phyloP scores from a whole-genome alignment of 2,329 filamentous ascomycete genomes.

The Graphiopsis chlorocephala region DNA sequence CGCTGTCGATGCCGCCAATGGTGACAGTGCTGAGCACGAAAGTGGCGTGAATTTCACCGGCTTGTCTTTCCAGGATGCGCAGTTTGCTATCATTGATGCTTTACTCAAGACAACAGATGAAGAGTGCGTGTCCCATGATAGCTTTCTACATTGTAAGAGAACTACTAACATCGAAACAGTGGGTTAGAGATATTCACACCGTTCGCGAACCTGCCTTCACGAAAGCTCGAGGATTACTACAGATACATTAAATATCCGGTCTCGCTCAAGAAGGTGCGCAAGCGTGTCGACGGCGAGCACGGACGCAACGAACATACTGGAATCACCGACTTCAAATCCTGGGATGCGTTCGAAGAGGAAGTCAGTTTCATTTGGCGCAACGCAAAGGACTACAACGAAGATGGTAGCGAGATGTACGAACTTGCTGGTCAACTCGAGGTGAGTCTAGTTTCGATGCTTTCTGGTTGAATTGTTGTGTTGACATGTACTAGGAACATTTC shows the following conservation, averaged over 20 bases:
- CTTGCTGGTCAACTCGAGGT: slow-evolving; percentile 79
- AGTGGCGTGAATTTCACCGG: slow-evolving; percentile 58
- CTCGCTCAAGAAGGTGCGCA: slow-evolving; percentile 74
- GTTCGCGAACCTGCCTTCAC: slow-evolving; percentile 74
- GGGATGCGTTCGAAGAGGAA: slow-evolving; percentile 78
- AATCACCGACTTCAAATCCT: slow-evolving; percentile 71
- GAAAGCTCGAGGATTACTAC: slow-evolving; percentile 80
- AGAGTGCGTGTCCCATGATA: slow-evolving; percentile 47
- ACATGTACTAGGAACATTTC: slow-evolving; percentile 61
- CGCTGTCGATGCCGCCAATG: slow-evolving; percentile 23
- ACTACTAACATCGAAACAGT: slow-evolving; percentile 29
- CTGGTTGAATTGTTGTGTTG: neutral
- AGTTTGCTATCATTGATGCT: slow-evolving; percentile 79
- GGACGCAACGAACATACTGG: slow-evolving; percentile 61
- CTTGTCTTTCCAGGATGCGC: slow-evolving; percentile 76
- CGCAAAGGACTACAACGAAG: slow-evolving; percentile 85
- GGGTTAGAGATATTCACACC: slow-evolving; percentile 70
- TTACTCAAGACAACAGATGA: slow-evolving; percentile 66
- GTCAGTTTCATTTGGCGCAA: slow-evolving; percentile 82
- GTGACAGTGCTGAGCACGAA: slow-evolving; percentile 19
- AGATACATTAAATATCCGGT: slow-evolving; percentile 76
- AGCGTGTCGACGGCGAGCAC: slow-evolving; percentile 70
- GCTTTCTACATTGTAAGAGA: slow-evolving; percentile 4
- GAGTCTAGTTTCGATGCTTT: slow-evolving; percentile 23
- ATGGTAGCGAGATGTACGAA: slow-evolving; percentile 78